A percentile compares a stretch with the other conserved stretches of the same genome.
These are phyloP conservation scores for Camptophora hylomeconis DNA, from an alignment of 2,329 filamentous ascomycete species.

Conservation along the genomic window DNA sequence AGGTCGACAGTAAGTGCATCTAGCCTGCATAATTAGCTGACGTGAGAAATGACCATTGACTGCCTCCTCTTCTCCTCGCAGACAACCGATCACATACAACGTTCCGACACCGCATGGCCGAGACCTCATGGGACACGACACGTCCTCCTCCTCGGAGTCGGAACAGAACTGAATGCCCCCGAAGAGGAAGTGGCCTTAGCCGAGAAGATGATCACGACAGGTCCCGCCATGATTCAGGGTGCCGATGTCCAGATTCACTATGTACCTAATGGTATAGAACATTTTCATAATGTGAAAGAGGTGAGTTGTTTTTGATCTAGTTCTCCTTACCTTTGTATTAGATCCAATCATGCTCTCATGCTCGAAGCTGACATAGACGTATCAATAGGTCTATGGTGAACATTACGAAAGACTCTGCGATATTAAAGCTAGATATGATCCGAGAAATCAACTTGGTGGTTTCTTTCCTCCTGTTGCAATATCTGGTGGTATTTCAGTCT, in stretches of 20 bases:
- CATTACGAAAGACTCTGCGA: constrained; percentile 2
- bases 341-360: too few species aligned
- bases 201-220: constrained; percentile 2
- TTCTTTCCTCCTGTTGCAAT: too few species aligned
- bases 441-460: constrained; percentile 2
- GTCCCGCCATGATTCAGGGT: constrained; percentile 2
- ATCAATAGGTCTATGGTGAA: constrained; percentile 3
- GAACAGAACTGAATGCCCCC: constrained; percentile 1
- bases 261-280: constrained; percentile 7
- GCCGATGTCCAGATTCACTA: constrained; percentile 1
- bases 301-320: too few species aligned
- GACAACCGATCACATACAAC: constrained; percentile 4
- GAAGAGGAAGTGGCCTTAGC: constrained; percentile 4
- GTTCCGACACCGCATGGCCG: constrained; percentile 7
- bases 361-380: too few species aligned
- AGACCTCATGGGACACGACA: constrained; percentile 6
- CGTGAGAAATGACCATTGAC: too few species aligned
- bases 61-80: constrained; percentile 7
- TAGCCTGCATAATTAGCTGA: too few species aligned
- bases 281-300: constrained; percentile 7
- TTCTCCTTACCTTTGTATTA: too few species aligned
- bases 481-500: too few species aligned
- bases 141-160: constrained; percentile 5
- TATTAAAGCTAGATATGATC: constrained; percentile 4
- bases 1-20: too few species aligned